A percentile compares a stretch with the other conserved stretches of the same genome.
Evolutionary conservation across 768 basidiomycete species (phyloP).

Genomic region (Podaxis mareebaensis): DNA sequence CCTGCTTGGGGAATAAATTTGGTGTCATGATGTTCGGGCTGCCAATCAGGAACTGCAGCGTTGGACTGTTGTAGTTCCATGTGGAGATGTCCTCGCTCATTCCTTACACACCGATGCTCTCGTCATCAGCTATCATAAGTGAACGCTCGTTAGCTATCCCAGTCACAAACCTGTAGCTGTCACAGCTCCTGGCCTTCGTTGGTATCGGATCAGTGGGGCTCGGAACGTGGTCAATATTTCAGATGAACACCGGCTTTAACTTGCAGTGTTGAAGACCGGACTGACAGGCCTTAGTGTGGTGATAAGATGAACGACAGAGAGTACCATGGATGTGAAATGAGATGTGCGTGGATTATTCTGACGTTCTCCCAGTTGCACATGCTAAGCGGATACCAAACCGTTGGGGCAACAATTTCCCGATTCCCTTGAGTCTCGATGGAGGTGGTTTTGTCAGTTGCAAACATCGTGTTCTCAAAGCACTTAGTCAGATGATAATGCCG

Average conservation of each 20-base stretch:
- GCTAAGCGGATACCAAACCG: not conserved
- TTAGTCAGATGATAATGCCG: not conserved
- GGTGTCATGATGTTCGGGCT: not conserved
- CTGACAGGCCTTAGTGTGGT: not conserved
- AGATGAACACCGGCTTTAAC: not conserved
- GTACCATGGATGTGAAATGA: not conserved
- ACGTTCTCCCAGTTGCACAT: not conserved
- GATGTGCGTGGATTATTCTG: not conserved
- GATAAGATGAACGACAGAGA: not conserved
- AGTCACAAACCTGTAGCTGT: not conserved
- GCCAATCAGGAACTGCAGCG: not conserved
- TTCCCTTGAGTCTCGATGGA: too few species aligned
- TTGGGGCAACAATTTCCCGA: not conserved
- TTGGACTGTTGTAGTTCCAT: not conserved
- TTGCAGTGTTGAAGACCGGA: not conserved
- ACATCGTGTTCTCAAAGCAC: too few species aligned
- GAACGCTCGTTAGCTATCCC: not conserved
- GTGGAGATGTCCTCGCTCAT: not conserved
- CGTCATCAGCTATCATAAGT: not conserved
- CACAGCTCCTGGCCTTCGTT: not conserved
- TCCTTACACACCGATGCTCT: not conserved
- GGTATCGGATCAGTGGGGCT: not conserved
- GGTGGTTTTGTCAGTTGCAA: too few species aligned
- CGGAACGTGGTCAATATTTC: not conserved
- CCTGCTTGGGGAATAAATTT: not conserved